Conservation (phyloP, 371 early-diverging fungal genomes). For the Actinomortierella ambigua region DNA sequence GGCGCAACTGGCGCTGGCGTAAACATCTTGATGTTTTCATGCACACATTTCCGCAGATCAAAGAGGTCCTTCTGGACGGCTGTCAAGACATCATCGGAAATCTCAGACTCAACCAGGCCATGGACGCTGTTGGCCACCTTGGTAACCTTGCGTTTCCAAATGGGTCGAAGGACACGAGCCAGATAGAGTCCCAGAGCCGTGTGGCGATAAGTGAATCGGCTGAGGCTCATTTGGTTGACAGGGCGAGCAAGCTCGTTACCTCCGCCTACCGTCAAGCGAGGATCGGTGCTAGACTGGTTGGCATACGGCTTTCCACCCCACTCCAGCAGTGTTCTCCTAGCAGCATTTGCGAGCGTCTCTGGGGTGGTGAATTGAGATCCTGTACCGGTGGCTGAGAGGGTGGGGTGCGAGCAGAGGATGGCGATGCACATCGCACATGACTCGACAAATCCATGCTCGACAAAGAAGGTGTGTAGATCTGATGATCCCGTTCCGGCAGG, state of each 20-base stretch:
- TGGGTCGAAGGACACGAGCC: constrained; percentile 67
- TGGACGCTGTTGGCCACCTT: constrained; percentile 36
- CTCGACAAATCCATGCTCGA: constrained; percentile 29
- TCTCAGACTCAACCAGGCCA: constrained; percentile 41
- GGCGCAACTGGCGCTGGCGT: constrained; percentile 23
- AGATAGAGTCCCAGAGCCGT: constrained; percentile 82
- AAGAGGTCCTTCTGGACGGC: constrained; percentile 53
- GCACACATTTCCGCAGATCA: constrained; percentile 57
- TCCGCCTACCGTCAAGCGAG: constrained; percentile 22
- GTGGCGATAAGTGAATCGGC: constrained; percentile 67
- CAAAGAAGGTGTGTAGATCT: too few relatives aligned
- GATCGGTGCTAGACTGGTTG: constrained; percentile 27
- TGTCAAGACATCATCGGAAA: constrained; percentile 46
- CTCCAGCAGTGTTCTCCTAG: constrained; percentile 59
- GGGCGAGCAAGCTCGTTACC: constrained; percentile 59
- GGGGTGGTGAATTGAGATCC: constrained; percentile 30
- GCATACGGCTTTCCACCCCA: constrained; percentile 60
- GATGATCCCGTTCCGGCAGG: constrained; percentile 11
- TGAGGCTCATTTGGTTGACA: constrained; percentile 51
- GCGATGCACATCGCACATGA: constrained; percentile 47
- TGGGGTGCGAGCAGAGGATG: constrained; percentile 31
- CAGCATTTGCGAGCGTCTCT: constrained; percentile 23
- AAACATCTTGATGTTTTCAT: constrained; percentile 32
- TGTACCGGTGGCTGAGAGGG: constrained; percentile 20
- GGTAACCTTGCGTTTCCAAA: constrained; percentile 71